A percentile compares a stretch with the other conserved stretches of the same genome.
Evolutionary conservation across 1,139 yeast genomes (phyloP).

Genomic region (Fermentozyma sake): DNA sequence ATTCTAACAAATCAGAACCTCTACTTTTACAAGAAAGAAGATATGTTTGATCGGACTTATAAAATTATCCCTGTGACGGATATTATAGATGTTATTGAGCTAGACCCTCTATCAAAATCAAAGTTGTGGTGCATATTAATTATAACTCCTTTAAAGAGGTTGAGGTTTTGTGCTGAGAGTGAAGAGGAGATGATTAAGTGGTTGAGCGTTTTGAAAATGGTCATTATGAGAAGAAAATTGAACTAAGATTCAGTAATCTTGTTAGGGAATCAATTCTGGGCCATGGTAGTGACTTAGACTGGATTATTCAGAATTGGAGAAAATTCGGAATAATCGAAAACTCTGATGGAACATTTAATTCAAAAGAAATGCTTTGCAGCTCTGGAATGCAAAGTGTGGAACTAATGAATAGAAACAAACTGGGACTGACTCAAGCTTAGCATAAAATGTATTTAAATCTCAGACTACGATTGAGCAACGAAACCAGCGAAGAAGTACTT

Average conservation of each 20-base stretch:
- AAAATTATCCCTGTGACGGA: slow-evolving; percentile 32
- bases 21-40: slow-evolving; percentile 38
- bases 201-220: slow-evolving; percentile 42
- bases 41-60: slow-evolving; percentile 8
- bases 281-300: too few species aligned
- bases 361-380: too few species aligned
- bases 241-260: neutral
- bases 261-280: too few species aligned
- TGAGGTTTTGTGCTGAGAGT: slow-evolving; percentile 39
- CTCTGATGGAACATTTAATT: too few species aligned
- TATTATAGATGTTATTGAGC: slow-evolving; percentile 50
- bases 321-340: too few species aligned
- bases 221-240: slow-evolving; percentile 6
- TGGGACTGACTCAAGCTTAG: too few species aligned
- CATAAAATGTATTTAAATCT: too few species aligned
- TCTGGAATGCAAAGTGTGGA: too few species aligned
- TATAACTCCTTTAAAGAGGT: slow-evolving; percentile 43
- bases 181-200: slow-evolving; percentile 49
- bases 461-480: too few species aligned
- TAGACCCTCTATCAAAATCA: slow-evolving; percentile 43
- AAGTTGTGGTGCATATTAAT: slow-evolving; percentile 45
- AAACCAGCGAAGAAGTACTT: too few species aligned
- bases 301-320: too few species aligned
- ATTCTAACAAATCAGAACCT: slow-evolving; percentile 39
- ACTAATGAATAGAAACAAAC: too few species aligned